Conservation (phyloP, 23 red algal species). For the Chondrus crispus region DNA sequence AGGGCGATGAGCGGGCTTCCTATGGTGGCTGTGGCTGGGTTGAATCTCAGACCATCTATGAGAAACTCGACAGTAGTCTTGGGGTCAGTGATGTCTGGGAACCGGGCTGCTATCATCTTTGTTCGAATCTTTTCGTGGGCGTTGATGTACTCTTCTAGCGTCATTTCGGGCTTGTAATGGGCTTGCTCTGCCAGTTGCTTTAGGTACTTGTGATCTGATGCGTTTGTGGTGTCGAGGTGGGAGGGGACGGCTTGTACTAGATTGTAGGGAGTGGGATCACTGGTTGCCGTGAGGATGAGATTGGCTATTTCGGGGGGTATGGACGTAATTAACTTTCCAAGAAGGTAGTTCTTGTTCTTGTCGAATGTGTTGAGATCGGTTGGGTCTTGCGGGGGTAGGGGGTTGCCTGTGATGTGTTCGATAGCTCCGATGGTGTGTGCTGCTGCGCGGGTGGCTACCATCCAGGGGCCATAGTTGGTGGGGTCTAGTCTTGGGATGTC, state of each 20-base stretch:
- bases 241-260: not conserved
- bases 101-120: not conserved
- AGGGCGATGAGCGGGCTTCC: not conserved
- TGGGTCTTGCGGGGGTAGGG: not conserved
- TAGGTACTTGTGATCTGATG: not conserved
- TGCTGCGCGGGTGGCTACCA: not conserved
- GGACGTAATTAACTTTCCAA: not conserved
- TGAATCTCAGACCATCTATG: not conserved
- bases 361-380: not conserved
- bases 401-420: not conserved
- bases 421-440: not conserved
- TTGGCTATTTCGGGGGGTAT: not conserved
- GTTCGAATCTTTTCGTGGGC: not conserved
- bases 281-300: not conserved
- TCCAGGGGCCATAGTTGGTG: not conserved
- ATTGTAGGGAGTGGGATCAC: not conserved
- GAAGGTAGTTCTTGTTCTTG: not conserved
- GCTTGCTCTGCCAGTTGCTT: not conserved
- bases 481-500: not conserved
- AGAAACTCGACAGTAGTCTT: not conserved
- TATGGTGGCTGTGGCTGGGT: not conserved
- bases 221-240: not conserved
- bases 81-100: not conserved
- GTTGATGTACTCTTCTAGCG: not conserved
- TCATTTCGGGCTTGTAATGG: not conserved